Percentiles rank a stretch among this genome's conserved stretches.
phyloP scores from a whole-genome alignment of 2,329 filamentous ascomycete species.

The Davidsoniella australis region DNA sequence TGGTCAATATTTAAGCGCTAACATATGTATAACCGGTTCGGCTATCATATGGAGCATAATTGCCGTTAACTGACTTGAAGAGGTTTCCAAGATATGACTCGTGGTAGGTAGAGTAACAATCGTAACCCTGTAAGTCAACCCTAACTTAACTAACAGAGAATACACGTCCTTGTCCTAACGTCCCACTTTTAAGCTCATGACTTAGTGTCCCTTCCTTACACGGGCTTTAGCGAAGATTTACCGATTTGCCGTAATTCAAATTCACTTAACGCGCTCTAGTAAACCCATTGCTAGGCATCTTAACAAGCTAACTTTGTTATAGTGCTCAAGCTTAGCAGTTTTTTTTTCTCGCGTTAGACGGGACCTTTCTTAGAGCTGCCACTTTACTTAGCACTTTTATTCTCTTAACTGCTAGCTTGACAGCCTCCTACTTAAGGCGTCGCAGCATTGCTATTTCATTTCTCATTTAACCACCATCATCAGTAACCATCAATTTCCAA shows the following conservation, averaged over 20 bases:
- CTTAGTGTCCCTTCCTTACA: background rate
- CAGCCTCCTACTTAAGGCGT: background rate
- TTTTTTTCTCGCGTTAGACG: background rate
- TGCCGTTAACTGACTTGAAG: too few species aligned
- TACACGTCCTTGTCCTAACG: too few species aligned
- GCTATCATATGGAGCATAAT: background rate
- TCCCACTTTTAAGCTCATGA: too few species aligned
- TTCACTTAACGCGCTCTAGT: conserved; percentile 3
- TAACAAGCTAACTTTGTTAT: background rate
- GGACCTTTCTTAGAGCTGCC: background rate
- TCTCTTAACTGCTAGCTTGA: background rate
- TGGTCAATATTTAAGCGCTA: conserved; percentile 3
- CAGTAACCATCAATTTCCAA: background rate
- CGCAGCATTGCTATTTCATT: background rate
- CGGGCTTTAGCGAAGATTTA: conserved; percentile 1
- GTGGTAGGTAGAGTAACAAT: too few species aligned
- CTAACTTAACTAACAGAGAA: too few species aligned
- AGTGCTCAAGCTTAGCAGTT: background rate
- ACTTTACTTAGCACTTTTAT: background rate
- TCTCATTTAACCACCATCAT: background rate
- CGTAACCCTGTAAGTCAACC: too few species aligned
- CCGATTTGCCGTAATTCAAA: background rate
- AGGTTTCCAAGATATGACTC: too few species aligned
- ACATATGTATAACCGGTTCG: background rate
- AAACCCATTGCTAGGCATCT: background rate